phyloP scores from a whole-genome alignment of 2,329 filamentous ascomycete genomes.

The Sporothrix brunneoviolacea region DNA sequence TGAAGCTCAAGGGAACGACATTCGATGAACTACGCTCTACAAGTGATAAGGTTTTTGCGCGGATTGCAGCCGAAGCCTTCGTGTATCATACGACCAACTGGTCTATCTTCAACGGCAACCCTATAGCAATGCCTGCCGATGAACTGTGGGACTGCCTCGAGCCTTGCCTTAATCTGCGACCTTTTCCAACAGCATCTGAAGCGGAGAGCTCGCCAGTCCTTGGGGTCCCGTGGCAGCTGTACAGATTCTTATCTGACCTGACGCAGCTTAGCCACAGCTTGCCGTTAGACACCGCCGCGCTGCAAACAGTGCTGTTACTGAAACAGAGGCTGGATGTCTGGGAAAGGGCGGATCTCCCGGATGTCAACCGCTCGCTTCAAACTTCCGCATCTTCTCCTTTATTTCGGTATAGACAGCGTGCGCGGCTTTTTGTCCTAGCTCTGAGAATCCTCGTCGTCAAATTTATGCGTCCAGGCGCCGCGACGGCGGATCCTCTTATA shows the following conservation, averaged over 20 bases:
- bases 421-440: background rate
- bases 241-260: background rate
- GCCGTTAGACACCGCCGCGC: background rate
- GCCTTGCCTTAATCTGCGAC: background rate
- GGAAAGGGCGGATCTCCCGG: too few relatives aligned
- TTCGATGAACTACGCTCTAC: too few relatives aligned
- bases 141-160: background rate
- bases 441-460: background rate
- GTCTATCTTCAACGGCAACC: conserved; percentile 2
- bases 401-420: background rate
- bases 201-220: conserved; percentile 2
- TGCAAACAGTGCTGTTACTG: background rate
- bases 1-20: conserved; percentile 4
- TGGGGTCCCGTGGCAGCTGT: conserved; percentile 4
- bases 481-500: background rate
- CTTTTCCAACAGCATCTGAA: background rate
- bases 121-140: background rate
- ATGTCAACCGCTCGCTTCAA: too few relatives aligned
- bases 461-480: background rate
- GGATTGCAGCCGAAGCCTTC: conserved; percentile 1
- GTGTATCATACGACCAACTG: conserved; percentile 4
- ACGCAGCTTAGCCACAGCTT: background rate
- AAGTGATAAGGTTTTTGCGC: background rate
- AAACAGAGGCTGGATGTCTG: background rate
- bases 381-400: too few relatives aligned